phyloP scores from a whole-genome alignment of 441 rosid genomes.

The Adansonia grandidieri region DNA sequence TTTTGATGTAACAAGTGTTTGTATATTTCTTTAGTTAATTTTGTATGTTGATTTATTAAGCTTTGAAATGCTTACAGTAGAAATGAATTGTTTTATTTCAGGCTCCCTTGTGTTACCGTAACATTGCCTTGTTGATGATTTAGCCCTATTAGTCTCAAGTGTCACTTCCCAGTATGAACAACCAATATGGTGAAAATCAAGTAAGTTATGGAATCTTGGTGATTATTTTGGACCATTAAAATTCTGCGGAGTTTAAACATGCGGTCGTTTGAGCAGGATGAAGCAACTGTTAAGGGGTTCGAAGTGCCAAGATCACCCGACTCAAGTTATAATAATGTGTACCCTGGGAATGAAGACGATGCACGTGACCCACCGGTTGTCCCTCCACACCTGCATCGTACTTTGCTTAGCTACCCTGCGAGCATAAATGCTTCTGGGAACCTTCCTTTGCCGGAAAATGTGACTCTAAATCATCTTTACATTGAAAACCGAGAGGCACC shows the following conservation, averaged over 20 bases:
- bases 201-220: constrained; percentile 49
- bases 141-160: constrained; percentile 25
- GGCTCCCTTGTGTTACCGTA: constrained; percentile 28
- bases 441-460: constrained; percentile 62
- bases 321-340: constrained; percentile 80
- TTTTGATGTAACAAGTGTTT: not conserved
- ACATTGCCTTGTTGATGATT: constrained; percentile 39
- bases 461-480: constrained; percentile 84
- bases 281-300: constrained; percentile 83
- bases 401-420: constrained; percentile 61
- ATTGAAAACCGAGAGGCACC: constrained; percentile 85
- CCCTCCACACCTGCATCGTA: constrained; percentile 76
- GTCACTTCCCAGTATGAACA: constrained; percentile 61
- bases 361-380: constrained; percentile 81
- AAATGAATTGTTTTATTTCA: constrained; percentile 32
- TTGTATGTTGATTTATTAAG: constrained; percentile 13
- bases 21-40: not conserved
- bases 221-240: not conserved
- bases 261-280: constrained; percentile 58
- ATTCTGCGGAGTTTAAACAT: constrained; percentile 18
- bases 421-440: constrained; percentile 50
- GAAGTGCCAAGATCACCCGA: constrained; percentile 90
- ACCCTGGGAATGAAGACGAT: constrained; percentile 69
- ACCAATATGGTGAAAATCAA: constrained; percentile 47
- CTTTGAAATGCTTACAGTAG: constrained; percentile 26